Evolutionary conservation across 1,284 basidiomycete species (phyloP), one percentile per base, ranked within the genome.

Genomic region (Ustilago cynodontis): DNA sequence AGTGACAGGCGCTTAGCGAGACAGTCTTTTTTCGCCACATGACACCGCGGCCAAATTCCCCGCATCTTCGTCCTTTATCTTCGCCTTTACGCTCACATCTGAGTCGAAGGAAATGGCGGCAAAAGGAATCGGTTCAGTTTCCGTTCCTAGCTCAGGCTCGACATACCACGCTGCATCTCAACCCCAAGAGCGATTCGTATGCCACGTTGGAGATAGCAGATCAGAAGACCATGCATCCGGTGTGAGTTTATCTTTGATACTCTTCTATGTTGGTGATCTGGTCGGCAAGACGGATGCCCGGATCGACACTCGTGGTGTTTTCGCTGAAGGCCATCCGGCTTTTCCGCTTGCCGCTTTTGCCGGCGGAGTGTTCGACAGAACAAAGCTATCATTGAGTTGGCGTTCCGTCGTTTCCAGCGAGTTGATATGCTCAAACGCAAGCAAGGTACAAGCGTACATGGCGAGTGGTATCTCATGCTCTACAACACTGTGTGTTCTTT

Each of bases 1-100:
- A 43, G n/a, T 43, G 41, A 43, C 41, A 43, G n/a, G 41, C 41
- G 41, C 41, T 43, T 16, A 43, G 41, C 41, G 41, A 43, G 41
- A 8, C 20, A 43, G 16, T 7, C 9, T 20, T 20, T 43, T 20
- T 20, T 43, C 16, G 41, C 35, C 35, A 37, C 35, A 37, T 37
- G 35, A 37, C 14, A 37, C 3, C 35, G 35, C 35, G 35, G 35
- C 14, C 9, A 37, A 8, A 37, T 37, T 37, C 9, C 7, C 35
- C 8, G 35, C 35, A 11, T 10, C n/a, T 37, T 13, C 14, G 3
- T 37, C 35, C 14, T 11, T 37, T 37, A 37, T 37, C 35, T 37
- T 14, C 14, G 35, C 14, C 3, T 16, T 6, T 13, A 37, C 7
- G 3, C 35, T 11, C 7, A 10, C 35, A 3, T 9, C 14, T 9